Percentiles rank a stretch among this genome's conserved stretches.
Conservation (phyloP, 257 asterid genomes). For the Coffea canephora region DNA sequence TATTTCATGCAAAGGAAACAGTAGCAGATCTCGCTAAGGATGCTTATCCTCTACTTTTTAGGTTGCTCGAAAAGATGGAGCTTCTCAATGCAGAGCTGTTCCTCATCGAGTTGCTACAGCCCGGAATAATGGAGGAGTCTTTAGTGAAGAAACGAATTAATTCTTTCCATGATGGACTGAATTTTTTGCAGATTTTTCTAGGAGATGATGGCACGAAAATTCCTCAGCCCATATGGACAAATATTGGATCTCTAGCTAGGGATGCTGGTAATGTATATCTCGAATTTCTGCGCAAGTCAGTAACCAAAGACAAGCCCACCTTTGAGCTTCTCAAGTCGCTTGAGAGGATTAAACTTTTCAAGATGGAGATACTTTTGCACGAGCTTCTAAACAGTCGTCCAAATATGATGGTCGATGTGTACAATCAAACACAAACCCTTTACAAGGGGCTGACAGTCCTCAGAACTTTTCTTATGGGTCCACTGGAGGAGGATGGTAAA, state of each 20-base stretch:
- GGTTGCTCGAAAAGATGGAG: background rate
- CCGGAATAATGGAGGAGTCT: background rate
- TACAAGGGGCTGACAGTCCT: background rate
- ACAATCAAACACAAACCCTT: background rate
- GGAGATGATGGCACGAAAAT: background rate
- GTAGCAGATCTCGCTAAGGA: background rate
- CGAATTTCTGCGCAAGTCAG: no score
- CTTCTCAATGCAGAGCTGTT: background rate
- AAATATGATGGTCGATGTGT: background rate
- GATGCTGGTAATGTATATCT: background rate
- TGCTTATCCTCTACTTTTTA: background rate
- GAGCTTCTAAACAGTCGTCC: background rate
- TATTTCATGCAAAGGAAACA: background rate
- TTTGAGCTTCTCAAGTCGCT: background rate
- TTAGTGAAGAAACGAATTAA: background rate
- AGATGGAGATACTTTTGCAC: slow-evolving; percentile 4
- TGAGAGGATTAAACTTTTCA: background rate
- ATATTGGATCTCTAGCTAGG: background rate
- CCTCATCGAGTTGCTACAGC: background rate
- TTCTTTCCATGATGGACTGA: background rate
- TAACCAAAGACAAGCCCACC: background rate
- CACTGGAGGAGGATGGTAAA: background rate
- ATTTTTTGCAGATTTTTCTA: background rate
- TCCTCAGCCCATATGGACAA: background rate
- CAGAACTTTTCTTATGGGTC: slow-evolving; percentile 3